Evolutionary conservation across 495 filamentous ascomycete species (phyloP).

Genomic region (Hypomontagnella monticulosa): DNA sequence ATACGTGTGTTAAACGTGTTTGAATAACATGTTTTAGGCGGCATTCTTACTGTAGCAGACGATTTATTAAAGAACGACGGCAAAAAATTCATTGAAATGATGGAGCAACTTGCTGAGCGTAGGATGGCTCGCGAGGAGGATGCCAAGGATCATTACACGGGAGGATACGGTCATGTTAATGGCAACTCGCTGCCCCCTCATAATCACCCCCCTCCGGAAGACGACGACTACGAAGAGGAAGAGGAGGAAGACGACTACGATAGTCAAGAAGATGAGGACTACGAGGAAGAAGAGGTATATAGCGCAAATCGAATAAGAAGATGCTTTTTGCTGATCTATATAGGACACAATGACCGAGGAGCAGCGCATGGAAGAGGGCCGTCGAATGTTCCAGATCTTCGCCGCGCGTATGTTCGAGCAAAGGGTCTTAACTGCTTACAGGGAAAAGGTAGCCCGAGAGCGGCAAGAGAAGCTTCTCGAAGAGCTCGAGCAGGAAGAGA

Average conservation of each 20-base stretch:
- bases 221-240: slow-evolving; percentile 79
- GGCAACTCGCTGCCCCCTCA: slow-evolving; percentile 56
- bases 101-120: slow-evolving; percentile 98
- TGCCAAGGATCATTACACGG: slow-evolving; percentile 73
- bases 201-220: slow-evolving; percentile 65
- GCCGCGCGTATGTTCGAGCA: slow-evolving; percentile 99
- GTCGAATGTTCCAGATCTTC: slow-evolving; percentile 99
- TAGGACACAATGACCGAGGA: slow-evolving; percentile 97
- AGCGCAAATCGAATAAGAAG: slow-evolving; percentile 6
- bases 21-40: slow-evolving; percentile 68
- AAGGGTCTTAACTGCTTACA: slow-evolving; percentile 93
- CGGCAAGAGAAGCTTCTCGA: slow-evolving; percentile 91
- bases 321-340: slow-evolving; percentile 45
- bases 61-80: slow-evolving; percentile 98
- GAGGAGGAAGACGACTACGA: slow-evolving; percentile 91
- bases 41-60: slow-evolving; percentile 97
- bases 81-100: slow-evolving; percentile 99
- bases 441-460: slow-evolving; percentile 93
- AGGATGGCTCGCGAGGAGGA: slow-evolving; percentile 97
- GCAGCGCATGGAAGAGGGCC: slow-evolving; percentile 98
- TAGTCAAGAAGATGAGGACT: slow-evolving; percentile 88
- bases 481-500: slow-evolving; percentile 86
- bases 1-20: slow-evolving; percentile 45
- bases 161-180: slow-evolving; percentile 66
- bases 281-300: slow-evolving; percentile 87